Conservation (phyloP, 768 basidiomycete species). For the Tulasnella sp. region DNA sequence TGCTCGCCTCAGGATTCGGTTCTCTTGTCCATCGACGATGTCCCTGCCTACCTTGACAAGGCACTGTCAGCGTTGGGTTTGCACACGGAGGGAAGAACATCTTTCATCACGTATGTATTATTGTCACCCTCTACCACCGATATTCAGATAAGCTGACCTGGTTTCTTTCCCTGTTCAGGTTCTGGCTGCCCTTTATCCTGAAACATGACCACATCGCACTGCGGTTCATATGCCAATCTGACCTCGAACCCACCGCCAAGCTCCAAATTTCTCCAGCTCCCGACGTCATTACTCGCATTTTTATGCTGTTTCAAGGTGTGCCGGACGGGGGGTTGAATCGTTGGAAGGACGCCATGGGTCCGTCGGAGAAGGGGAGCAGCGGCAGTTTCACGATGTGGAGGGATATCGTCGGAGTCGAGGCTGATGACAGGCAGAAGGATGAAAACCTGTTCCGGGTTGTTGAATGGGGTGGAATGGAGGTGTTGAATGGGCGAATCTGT, state of each 20-base stretch:
- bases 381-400: neutral
- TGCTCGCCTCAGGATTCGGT: slow-evolving; percentile 4
- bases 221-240: slow-evolving; percentile 35
- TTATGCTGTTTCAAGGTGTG: neutral
- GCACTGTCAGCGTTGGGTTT: neutral
- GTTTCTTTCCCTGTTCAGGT: slow-evolving; percentile 31
- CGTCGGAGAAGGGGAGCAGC: neutral
- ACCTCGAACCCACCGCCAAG: no score
- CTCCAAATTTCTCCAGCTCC: neutral
- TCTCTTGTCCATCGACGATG: neutral
- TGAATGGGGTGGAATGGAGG: slow-evolving; percentile 51
- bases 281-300: neutral
- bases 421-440: slow-evolving; percentile 32
- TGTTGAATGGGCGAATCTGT: slow-evolving; percentile 24
- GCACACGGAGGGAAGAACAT: neutral
- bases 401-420: slow-evolving; percentile 35
- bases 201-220: slow-evolving; percentile 44
- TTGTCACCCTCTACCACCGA: neutral
- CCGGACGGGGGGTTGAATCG: neutral
- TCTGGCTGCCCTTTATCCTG: slow-evolving; percentile 45
- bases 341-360: neutral
- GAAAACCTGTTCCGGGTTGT: slow-evolving; percentile 40
- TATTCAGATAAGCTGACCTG: neutral
- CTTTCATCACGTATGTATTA: neutral
- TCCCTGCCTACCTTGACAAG: neutral